These are phyloP conservation scores for Suillus luteus DNA, from an alignment of 768 basidiomycete species.

Conservation along the genomic window DNA sequence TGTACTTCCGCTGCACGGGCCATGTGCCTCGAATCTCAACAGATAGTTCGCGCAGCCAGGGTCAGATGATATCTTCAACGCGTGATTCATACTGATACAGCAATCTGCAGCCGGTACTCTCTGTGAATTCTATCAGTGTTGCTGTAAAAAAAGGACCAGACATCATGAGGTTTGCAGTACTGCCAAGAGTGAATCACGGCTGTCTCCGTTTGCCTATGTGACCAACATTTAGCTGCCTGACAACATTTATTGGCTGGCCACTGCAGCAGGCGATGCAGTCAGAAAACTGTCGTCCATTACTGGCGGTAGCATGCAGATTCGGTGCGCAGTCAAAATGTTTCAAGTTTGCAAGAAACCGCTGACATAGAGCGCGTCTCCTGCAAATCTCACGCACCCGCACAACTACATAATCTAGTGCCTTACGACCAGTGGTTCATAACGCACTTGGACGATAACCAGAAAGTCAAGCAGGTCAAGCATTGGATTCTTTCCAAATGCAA, in stretches of 20 bases:
- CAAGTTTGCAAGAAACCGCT: background rate
- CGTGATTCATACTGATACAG: background rate
- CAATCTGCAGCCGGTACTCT: background rate
- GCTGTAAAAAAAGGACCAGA: background rate
- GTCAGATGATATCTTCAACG: background rate
- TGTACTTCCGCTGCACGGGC: too few species aligned
- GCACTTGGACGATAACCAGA: constrained; percentile 61
- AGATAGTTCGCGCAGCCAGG: background rate
- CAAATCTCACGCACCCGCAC: background rate
- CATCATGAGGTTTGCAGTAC: background rate
- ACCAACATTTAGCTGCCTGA: background rate
- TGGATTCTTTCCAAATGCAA: constrained; percentile 63
- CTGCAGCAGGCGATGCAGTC: constrained; percentile 13
- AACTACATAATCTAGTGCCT: constrained; percentile 46
- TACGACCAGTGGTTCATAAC: constrained; percentile 82
- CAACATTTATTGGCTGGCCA: background rate
- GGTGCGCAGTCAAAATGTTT: constrained; percentile 39
- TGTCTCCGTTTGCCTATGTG: constrained; percentile 5
- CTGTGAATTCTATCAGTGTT: background rate
- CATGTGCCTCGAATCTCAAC: too few species aligned
- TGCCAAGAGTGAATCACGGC: constrained; percentile 4
- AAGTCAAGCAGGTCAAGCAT: constrained; percentile 62
- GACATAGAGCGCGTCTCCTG: constrained; percentile 2
- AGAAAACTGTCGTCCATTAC: constrained; percentile 19
- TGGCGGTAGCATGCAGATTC: constrained; percentile 58